phyloP scores from a whole-genome alignment of 2,329 filamentous ascomycete species.

The Alternaria hordeiaustralica region DNA sequence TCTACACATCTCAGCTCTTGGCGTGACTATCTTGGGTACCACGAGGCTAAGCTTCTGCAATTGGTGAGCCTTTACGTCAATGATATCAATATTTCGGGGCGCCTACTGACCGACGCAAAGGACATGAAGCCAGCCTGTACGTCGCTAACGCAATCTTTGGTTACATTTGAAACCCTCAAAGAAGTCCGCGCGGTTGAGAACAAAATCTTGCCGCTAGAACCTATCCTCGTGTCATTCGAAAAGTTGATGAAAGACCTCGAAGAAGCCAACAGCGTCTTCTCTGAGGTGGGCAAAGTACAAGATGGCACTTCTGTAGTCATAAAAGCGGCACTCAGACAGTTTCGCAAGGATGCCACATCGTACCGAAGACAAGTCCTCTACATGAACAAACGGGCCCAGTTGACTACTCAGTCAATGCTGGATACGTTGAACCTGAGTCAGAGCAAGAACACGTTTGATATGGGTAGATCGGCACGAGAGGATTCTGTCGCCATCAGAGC shows the following conservation, averaged over 20 bases:
- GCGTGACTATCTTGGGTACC: neutral
- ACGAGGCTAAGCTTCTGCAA: neutral
- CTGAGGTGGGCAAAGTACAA: fast-evolving
- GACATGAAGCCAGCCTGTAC: neutral
- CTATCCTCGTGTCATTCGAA: neutral
- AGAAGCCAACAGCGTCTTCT: neutral
- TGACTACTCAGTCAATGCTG: neutral
- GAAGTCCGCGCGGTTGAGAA: neutral
- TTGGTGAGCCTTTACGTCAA: neutral
- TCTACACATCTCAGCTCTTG: neutral
- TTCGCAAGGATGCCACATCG: neutral
- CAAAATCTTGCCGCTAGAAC: neutral
- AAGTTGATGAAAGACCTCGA: neutral
- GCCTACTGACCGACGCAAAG: neutral
- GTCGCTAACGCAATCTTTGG: neutral
- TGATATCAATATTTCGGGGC: neutral
- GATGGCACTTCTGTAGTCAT: neutral
- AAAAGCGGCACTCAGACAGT: neutral
- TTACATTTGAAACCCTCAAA: neutral
- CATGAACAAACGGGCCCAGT: neutral
- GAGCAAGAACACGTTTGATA: neutral
- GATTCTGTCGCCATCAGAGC: neutral
- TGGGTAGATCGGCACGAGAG: neutral
- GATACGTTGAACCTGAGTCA: neutral
- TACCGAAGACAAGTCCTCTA: neutral